Evolutionary conservation across 805 yeast genomes (phyloP).

Genomic region (Sugiyamaella qingdaonensis): DNA sequence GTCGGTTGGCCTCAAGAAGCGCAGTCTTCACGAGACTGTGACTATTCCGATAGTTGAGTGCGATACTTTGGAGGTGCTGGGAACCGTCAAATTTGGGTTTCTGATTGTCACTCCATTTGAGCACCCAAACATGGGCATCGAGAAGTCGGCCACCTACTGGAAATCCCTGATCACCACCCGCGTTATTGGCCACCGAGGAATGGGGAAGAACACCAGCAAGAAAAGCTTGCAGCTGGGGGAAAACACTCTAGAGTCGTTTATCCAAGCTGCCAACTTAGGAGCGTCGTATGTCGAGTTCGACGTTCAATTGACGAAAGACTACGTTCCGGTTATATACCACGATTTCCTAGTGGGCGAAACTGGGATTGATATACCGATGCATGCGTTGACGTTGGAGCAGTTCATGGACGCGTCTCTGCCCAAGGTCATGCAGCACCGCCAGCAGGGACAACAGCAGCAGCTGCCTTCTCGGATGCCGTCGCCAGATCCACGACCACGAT

Average conservation of each 20-base stretch:
- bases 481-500: conserved; percentile 34
- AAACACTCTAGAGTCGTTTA: conserved; percentile 89
- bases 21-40: conserved; percentile 60
- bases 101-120: conserved; percentile 66
- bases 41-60: conserved; percentile 75
- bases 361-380: conserved; percentile 96
- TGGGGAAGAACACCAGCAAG: conserved; percentile 78
- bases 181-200: conserved; percentile 93
- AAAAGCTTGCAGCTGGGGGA: conserved; percentile 89
- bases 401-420: conserved; percentile 37
- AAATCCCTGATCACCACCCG: conserved; percentile 81
- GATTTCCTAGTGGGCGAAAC: conserved; percentile 93
- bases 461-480: conserved; percentile 7
- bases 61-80: conserved; percentile 68
- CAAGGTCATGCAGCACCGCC: not conserved
- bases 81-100: conserved; percentile 71
- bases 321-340: conserved; percentile 88
- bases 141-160: conserved; percentile 80
- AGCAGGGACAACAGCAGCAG: not conserved
- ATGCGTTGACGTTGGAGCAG: conserved; percentile 82
- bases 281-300: conserved; percentile 97
- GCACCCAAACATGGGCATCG: conserved; percentile 63
- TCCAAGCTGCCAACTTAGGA: conserved; percentile 94
- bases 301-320: conserved; percentile 89
- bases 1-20: conserved; percentile 60